Base-by-base conservation (phyloP, 2,329 filamentous ascomycete genomes). In the Sporothrix schenckii region DNA sequence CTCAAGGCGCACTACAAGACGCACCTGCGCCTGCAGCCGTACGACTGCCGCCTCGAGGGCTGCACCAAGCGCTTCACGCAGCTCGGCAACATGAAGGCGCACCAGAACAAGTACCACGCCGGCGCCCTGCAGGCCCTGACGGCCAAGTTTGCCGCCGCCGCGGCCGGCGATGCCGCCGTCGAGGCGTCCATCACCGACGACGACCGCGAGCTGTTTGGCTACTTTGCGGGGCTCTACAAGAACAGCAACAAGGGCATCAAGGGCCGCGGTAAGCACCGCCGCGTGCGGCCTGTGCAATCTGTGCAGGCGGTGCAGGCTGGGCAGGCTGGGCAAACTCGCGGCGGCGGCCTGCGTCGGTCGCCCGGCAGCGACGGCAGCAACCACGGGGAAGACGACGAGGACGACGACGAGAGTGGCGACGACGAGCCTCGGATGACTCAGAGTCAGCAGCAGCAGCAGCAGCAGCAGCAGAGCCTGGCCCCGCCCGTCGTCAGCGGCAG, bases 161-260 rank as follows among this genome's bases (percentile, higher is more conserved):
- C 82, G 49, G 86, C 89, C 68, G 84, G 83, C n/a, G 87, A 90
- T 50, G 81, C 84, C 5, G 87, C 94, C n/a, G 83, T 86, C 0
- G 85, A 89, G 50, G 80, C 81, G 5, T 24, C 69, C 27, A 72
- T 74, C 30, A 71, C 72, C 3, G 47, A 41, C 16, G 69, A 69
- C 24, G 92, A 97, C 76, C 89, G 87, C 72, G 90, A 93, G 72
- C 83, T 97, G 66, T 93, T 91, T 83, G 87, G 47, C 75, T 97
- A 97, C 81, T 95, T 98, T 77, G 87, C 89, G 4, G 86, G 86
- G 0, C 84, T 97, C n/a, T 97, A 97, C 85, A 97, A 97, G 83
- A 96, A 98, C 81, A 94, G 91, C 81, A 98, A 98, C 86, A 97
- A 97, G 80, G 95, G 95, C 1, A 97, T 98, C 83, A 98, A 97